A percentile compares a stretch with the other conserved stretches of the same genome.
Evolutionary conservation across 768 basidiomycete genomes (phyloP).

Genomic region (Filobasidium wieringae): DNA sequence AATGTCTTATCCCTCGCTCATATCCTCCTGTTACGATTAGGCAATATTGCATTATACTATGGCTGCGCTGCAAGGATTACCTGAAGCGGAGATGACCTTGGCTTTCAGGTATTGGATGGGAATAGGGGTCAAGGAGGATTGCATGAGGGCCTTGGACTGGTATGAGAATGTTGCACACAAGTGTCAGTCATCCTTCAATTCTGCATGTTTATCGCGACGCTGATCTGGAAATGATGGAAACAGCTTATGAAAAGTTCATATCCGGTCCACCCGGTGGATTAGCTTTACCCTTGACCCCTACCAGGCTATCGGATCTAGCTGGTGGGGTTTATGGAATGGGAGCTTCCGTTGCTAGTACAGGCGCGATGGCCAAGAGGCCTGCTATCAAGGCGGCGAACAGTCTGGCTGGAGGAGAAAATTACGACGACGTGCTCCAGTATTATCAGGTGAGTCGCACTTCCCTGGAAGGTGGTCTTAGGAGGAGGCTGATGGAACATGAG

Average conservation of each 20-base stretch:
- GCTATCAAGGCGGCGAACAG: constrained; percentile 74
- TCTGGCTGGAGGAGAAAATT: constrained; percentile 78
- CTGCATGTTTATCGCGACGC: too few relatives aligned
- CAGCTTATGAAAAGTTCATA: constrained; percentile 65
- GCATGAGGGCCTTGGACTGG: constrained; percentile 70
- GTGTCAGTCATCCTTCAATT: constrained; percentile 50
- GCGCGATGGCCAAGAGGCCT: constrained; percentile 56
- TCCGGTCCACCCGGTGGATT: constrained; percentile 84
- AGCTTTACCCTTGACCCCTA: constrained; percentile 67
- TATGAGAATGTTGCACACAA: constrained; percentile 82
- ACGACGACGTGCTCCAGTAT: constrained; percentile 85
- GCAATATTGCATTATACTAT: constrained; percentile 91
- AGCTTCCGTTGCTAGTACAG: constrained; percentile 84
- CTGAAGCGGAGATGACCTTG: constrained; percentile 80
- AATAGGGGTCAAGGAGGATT: constrained; percentile 79
- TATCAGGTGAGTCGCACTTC: constrained; percentile 51
- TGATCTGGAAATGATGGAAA: too few relatives aligned
- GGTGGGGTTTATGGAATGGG: constrained; percentile 94
- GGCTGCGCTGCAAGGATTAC: constrained; percentile 73
- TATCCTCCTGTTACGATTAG: not conserved
- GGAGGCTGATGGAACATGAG: constrained; percentile 6
- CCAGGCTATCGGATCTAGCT: constrained; percentile 71
- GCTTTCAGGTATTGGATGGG: constrained; percentile 94
- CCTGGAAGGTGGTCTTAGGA: not conserved
- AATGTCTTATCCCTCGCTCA: not conserved